Evolutionary conservation across 345 rosid genomes (phyloP).

Genomic region (Citrus trifoliata): DNA sequence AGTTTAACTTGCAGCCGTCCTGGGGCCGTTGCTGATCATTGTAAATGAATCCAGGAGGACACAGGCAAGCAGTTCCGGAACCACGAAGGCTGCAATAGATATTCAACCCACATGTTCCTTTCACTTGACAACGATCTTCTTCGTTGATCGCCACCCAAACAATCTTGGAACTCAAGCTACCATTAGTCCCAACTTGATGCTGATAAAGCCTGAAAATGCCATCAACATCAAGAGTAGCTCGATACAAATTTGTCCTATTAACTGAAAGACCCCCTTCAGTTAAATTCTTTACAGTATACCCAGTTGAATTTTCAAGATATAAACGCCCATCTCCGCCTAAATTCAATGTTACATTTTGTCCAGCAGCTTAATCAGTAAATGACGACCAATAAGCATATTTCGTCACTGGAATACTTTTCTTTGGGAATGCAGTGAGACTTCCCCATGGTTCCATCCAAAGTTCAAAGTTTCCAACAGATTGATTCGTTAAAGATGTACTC

Average conservation of each 20-base stretch:
- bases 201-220: no score
- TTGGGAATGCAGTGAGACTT: not conserved
- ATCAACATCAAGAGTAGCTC: no score
- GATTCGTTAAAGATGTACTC: not conserved
- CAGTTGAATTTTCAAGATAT: constrained; percentile 15
- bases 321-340: constrained; percentile 10
- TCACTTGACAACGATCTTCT: constrained; percentile 1
- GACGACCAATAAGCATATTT: no score
- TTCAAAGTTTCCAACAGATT: not conserved
- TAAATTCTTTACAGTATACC: not conserved
- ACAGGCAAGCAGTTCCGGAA: not conserved
- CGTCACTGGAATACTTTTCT: not conserved
- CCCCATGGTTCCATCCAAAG: not conserved
- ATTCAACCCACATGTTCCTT: not conserved
- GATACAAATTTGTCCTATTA: no score
- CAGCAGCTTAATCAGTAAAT: not conserved
- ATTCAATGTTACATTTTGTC: not conserved
- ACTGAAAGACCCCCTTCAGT: no score
- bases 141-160: not conserved
- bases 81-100: not conserved
- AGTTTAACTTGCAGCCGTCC: not conserved
- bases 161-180: not conserved
- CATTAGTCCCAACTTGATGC: no score
- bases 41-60: constrained; percentile 1
- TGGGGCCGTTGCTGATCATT: not conserved